Evolutionary conservation across 2,329 filamentous ascomycete species (phyloP).

Genomic region (Blastomyces silverae): DNA sequence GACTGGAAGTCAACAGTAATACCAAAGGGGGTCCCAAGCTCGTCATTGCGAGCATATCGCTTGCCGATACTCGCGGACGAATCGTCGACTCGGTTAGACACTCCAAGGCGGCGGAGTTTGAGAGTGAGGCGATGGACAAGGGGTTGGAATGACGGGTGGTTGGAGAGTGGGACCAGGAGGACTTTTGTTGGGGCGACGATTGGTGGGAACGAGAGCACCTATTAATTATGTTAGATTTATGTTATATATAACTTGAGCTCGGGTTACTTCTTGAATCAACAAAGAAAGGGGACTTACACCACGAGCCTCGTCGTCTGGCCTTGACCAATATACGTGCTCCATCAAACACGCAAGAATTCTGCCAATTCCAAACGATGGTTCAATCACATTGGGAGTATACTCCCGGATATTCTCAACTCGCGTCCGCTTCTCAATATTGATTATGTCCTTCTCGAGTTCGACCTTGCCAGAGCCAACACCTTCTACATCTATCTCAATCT

Average conservation of each 20-base stretch:
- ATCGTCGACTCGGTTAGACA: constrained; percentile 83
- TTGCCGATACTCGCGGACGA: constrained; percentile 90
- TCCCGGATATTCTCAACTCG: constrained; percentile 77
- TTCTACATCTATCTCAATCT: constrained; percentile 68
- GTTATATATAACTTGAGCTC: constrained; percentile 16
- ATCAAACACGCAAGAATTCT: constrained; percentile 88
- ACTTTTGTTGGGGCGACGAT: constrained; percentile 91
- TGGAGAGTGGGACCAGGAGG: constrained; percentile 80
- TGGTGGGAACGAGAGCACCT: constrained; percentile 68
- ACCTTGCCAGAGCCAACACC: constrained; percentile 63
- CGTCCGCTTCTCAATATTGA: constrained; percentile 77
- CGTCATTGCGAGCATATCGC: constrained; percentile 89
- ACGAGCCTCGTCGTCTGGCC: constrained; percentile 74
- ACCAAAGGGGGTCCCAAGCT: constrained; percentile 87
- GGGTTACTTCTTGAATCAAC: constrained; percentile 9
- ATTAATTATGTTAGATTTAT: constrained; percentile 11
- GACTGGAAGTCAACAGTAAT: constrained; percentile 96
- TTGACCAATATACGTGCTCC: constrained; percentile 93
- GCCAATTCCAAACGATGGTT: constrained; percentile 95
- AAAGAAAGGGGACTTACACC: constrained; percentile 57
- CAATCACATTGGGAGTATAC: constrained; percentile 92
- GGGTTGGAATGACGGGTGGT: constrained; percentile 73
- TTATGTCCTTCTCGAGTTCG: constrained; percentile 68
- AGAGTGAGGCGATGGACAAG: constrained; percentile 64
- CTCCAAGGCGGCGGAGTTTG: constrained; percentile 65